Percentiles rank a stretch among this genome's conserved stretches.
phyloP scores from a whole-genome alignment of 1,284 basidiomycete genomes.

The Moesziomyces parantarcticus region DNA sequence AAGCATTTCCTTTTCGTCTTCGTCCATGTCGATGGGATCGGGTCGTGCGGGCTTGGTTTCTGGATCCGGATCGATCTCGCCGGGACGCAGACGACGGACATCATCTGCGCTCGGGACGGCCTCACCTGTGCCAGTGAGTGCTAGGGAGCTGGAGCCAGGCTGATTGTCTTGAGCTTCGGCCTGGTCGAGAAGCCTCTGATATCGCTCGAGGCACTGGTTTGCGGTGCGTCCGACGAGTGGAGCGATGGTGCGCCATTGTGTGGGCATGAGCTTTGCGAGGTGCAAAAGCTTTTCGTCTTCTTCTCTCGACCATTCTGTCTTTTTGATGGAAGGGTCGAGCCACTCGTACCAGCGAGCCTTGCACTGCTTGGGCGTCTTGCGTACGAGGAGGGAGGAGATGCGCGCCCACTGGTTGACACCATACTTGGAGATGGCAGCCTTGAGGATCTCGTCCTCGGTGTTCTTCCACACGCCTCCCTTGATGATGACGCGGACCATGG shows the following conservation, averaged over 20 bases:
- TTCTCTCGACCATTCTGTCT: constrained; percentile 84
- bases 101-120: constrained; percentile 90
- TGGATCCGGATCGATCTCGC: constrained; percentile 98
- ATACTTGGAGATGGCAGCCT: constrained; percentile 68
- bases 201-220: constrained; percentile 96
- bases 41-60: constrained; percentile 97
- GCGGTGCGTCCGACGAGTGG: constrained; percentile 99
- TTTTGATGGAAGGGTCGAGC: constrained; percentile 99
- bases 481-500: constrained; percentile 66
- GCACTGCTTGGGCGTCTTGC: constrained; percentile 99
- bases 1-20: constrained; percentile 99
- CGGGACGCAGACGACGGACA: constrained; percentile 86
- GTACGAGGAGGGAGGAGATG: constrained; percentile 94
- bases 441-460: constrained; percentile 68
- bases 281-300: constrained; percentile 99
- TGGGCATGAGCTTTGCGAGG: constrained; percentile 98
- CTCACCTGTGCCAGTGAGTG: constrained; percentile 81
- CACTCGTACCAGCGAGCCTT: constrained; percentile 99
- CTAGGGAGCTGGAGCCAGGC: constrained; percentile 66
- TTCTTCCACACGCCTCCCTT: constrained; percentile 68
- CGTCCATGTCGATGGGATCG: constrained; percentile 99
- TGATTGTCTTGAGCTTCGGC: constrained; percentile 73
- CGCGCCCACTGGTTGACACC: constrained; percentile 79
- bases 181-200: constrained; percentile 96
- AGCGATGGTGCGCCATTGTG: constrained; percentile 99